Base-by-base conservation (phyloP, 768 basidiomycete species). In the Trametes maxima region DNA sequence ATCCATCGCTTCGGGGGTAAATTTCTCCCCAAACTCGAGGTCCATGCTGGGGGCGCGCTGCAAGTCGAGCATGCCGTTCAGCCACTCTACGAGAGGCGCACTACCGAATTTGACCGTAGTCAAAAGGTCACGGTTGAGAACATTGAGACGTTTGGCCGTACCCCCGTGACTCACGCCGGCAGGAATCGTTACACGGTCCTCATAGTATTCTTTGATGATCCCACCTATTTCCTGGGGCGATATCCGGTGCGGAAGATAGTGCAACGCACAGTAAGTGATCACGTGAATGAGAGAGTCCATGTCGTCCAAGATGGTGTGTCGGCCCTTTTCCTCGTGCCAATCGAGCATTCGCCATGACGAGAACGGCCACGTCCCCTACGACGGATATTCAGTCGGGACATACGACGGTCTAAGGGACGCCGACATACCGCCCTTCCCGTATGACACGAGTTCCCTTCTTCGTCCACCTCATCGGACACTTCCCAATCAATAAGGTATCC, bases 401-500 rank as follows among this genome's bases (percentile, higher is more conserved):
- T 49, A n/a, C 14, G 25, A 16, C 2, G 11, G 3, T 13, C 7
- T 13, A 17, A 17, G 14, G 49, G 4, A 16, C 1, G 19, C 2
- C 2, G 35, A 37, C 49, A 8, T 39, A 51, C 49, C 3, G 8
- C 49, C 2, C 49, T 8, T 21, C 48, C 55, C 2, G 46, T 0
- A 16, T 49, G 46, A 5, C 22, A 2, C 8, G 52, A n/a, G 5
- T 54, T 5, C n/a, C 52, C 54, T n/a, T 33, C 17, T 5, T 33
- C 52, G 42, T 62, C 54, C 4, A 52, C 45, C 13, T 12, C 33
- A 17, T 28, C 44, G 1, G 61, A 56, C 0, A 39, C 21, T n/a
- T 62, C 60, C 60, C 60, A 62, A 17, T 56, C 60, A 5, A 62
- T 62, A 25, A 62, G 54, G n/a, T 46, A 60, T 14, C 52, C 59